Percentiles rank a stretch among this genome's conserved stretches.
These are phyloP conservation scores for Dactylonectria macrodidyma DNA, from an alignment of 2,329 filamentous ascomycete species.

Conservation along the genomic window DNA sequence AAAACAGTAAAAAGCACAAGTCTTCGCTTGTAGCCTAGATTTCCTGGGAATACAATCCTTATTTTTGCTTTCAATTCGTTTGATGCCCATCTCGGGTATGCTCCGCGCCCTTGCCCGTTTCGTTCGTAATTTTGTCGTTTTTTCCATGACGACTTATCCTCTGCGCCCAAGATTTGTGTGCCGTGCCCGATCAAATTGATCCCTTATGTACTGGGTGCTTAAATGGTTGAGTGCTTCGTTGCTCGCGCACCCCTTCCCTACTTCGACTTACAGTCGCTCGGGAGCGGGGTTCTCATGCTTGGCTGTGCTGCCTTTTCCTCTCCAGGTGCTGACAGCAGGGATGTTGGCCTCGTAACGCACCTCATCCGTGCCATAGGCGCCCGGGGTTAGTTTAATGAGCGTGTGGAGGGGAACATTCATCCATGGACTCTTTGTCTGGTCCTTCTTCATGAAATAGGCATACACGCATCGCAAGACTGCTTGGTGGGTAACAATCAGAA, in stretches of 20 bases:
- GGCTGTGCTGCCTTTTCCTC: conserved; percentile 92
- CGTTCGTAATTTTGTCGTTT: conserved; percentile 28
- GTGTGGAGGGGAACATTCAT: conserved; percentile 98
- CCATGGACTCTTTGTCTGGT: conserved; percentile 94
- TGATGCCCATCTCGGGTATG: conserved; percentile 17
- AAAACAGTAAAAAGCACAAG: conserved; percentile 9
- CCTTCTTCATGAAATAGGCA: conserved; percentile 98
- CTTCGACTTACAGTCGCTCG: conserved; percentile 49
- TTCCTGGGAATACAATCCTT: background rate
- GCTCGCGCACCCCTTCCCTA: conserved; percentile 3
- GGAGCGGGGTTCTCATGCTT: conserved; percentile 81
- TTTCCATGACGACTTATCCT: conserved; percentile 3
- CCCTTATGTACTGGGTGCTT: conserved; percentile 20
- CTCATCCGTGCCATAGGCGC: conserved; percentile 94
- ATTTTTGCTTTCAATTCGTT: conserved; percentile 16
- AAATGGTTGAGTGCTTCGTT: background rate
- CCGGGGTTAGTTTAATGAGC: conserved; percentile 94
- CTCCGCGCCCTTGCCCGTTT: conserved; percentile 21
- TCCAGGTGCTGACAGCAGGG: conserved; percentile 95
- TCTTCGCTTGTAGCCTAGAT: conserved; percentile 9
- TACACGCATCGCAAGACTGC: conserved; percentile 98
- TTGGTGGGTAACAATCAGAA: conserved; percentile 98
- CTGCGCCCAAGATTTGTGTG: background rate
- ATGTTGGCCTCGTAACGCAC: conserved; percentile 91
- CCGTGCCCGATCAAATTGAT: background rate